A percentile compares a stretch with the other conserved stretches of the same genome.
phyloP scores from a whole-genome alignment of 2,329 filamentous ascomycete genomes.

The Hypomyces rosellus region DNA sequence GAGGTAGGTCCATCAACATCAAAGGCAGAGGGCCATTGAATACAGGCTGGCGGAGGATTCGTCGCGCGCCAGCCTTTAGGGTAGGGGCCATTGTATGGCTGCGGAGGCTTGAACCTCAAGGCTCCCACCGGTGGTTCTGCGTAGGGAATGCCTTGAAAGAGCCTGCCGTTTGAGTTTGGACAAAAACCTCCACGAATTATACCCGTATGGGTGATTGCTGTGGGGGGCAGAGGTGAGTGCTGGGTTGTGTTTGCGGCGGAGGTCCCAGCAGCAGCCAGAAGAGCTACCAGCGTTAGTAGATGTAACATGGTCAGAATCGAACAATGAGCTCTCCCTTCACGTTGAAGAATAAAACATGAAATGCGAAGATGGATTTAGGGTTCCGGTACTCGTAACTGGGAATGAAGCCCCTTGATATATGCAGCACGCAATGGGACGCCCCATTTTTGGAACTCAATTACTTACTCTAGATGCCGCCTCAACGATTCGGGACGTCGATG shows the following conservation, averaged over 20 bases:
- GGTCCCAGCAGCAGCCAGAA: background rate
- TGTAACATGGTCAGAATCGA: background rate
- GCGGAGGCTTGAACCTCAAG: slow-evolving; percentile 13
- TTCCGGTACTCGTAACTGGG: too few species aligned
- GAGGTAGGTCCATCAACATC: slow-evolving; percentile 8
- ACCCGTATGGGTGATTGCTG: background rate
- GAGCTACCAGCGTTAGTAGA: background rate
- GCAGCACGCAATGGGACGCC: too few species aligned
- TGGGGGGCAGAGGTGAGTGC: background rate
- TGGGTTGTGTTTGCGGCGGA: background rate
- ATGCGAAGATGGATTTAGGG: too few species aligned
- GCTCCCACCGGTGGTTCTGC: slow-evolving; percentile 14
- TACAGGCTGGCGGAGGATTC: slow-evolving; percentile 9
- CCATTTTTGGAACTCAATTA: too few species aligned
- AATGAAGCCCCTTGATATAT: too few species aligned
- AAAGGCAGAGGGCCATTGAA: slow-evolving; percentile 10
- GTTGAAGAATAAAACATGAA: too few species aligned
- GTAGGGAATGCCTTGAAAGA: slow-evolving; percentile 16
- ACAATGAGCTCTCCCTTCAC: too few species aligned
- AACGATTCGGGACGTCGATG: too few species aligned
- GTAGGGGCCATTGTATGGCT: slow-evolving; percentile 5
- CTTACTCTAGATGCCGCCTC: too few species aligned
- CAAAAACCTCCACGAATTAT: background rate
- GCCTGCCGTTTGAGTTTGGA: background rate
- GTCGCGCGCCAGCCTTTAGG: slow-evolving; percentile 10